A percentile compares a stretch with the other conserved stretches of the same genome.
Evolutionary conservation across 139 green algal genomes (phyloP).

Genomic region (Gonium pectorale): DNA sequence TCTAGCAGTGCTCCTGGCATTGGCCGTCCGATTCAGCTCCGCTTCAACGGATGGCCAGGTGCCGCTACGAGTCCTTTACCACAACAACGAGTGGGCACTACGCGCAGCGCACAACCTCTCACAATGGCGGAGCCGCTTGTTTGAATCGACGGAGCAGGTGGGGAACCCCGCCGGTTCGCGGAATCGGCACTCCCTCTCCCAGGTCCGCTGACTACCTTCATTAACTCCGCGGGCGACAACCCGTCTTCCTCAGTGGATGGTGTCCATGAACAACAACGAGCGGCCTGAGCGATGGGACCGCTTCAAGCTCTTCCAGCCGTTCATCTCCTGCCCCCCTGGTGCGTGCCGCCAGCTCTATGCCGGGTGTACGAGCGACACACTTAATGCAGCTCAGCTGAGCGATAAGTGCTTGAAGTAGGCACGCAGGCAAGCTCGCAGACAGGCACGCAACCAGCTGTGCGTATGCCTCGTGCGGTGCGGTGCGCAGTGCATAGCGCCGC

Average conservation of each 20-base stretch:
- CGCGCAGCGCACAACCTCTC: neutral
- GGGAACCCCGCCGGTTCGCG: neutral
- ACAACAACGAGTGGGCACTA: neutral
- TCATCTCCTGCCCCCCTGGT: neutral
- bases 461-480: too few species aligned
- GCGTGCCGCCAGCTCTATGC: too few species aligned
- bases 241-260: neutral
- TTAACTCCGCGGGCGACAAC: neutral
- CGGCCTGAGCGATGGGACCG: neutral
- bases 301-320: neutral
- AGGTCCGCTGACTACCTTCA: neutral
- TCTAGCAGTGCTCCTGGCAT: too few species aligned
- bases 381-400: too few species aligned
- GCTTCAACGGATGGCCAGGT: too few species aligned
- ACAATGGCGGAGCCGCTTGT: neutral
- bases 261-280: slow-evolving; percentile 5
- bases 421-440: too few species aligned
- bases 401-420: too few species aligned
- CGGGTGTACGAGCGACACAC: too few species aligned
- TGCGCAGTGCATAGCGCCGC: too few species aligned
- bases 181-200: neutral
- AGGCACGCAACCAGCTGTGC: too few species aligned
- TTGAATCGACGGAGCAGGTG: neutral
- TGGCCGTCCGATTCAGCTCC: too few species aligned
- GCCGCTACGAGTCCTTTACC: too few species aligned